Evolutionary conservation across 495 filamentous ascomycete species (phyloP), one percentile per base, ranked within the genome.

Genomic region (Neurospora sp.): DNA sequence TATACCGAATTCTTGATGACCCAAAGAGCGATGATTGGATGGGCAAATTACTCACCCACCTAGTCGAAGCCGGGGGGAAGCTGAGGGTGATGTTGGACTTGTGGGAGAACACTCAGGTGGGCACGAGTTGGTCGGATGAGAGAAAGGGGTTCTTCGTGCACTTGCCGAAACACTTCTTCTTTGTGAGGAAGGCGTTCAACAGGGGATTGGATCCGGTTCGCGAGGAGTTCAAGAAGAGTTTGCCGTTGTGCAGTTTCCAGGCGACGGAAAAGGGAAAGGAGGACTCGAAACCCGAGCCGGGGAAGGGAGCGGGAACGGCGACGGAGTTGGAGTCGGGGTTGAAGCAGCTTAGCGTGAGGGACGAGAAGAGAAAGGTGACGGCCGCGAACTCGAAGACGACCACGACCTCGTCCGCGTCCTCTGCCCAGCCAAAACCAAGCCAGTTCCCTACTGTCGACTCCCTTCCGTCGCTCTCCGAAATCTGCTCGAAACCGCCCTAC

Each of bases 401-500:
- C 41, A 35, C 14, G 4, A 20, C 31, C 40, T 0, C 48, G 9
- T 38, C 68, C 37, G 18, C 53, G 18, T 40, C 27, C 6, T 65
- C 73, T 31, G 16, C 77, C 20, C 4, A 44, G 12, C 73, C 22
- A 40, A 14, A 70, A 1, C 59, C 68, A 53, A 70, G 27, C 31
- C 72, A 76, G 69, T 85, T 18, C 83, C 83, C 3, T 74, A 73
- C 27, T 37, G 72, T 79, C 22, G 74, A 37, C 0, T 74, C 76
- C 1, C 74, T 84, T 1, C 79, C 81, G 9, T 70, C 80, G 6
- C 82, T 82, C 4, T 79, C 83, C 40, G 77, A 83, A 61, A 73
- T 84, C 8, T 76, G 84, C 40, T 75, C 79, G 10, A 76, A 72
- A 12, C 81, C 83, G 6, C 83, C 83, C 9, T 85, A 84, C 59